Evolutionary conservation across 768 basidiomycete species (phyloP).

Genomic region (Mycena vitilis): DNA sequence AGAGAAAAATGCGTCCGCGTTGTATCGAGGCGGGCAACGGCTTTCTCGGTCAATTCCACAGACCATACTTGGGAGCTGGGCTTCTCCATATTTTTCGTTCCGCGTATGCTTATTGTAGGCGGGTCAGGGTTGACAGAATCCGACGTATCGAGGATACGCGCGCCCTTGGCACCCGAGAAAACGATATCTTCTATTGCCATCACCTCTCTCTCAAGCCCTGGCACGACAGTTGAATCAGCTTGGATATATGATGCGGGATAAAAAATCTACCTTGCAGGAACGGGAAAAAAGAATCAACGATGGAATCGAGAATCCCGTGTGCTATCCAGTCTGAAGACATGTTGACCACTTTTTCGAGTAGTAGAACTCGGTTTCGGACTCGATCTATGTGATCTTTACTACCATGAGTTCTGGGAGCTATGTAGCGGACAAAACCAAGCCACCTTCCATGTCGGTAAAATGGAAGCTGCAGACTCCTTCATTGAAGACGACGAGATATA

Average conservation of each 20-base stretch:
- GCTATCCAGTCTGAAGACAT: slow-evolving; percentile 90
- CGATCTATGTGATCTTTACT: slow-evolving; percentile 77
- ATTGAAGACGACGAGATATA: slow-evolving; percentile 91
- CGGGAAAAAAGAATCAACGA: slow-evolving; percentile 95
- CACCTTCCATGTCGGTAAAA: slow-evolving; percentile 85
- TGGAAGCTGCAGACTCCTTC: slow-evolving; percentile 92
- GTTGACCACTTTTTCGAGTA: slow-evolving; percentile 68
- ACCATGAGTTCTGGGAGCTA: background rate
- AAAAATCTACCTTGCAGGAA: slow-evolving; percentile 54
- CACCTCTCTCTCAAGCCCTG: slow-evolving; percentile 85
- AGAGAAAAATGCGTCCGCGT: slow-evolving; percentile 38
- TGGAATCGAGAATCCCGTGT: slow-evolving; percentile 90
- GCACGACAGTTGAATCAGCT: slow-evolving; percentile 29
- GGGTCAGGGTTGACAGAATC: background rate
- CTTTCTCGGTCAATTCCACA: slow-evolving; percentile 27
- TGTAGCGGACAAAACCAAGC: background rate
- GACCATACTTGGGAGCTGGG: slow-evolving; percentile 8
- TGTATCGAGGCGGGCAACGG: slow-evolving; percentile 16
- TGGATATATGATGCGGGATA: background rate
- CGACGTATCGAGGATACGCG: background rate
- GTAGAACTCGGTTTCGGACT: slow-evolving; percentile 76
- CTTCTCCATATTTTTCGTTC: slow-evolving; percentile 18
- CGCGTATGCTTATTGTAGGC: background rate
- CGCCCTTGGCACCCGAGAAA: slow-evolving; percentile 46
- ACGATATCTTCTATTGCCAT: slow-evolving; percentile 81